Evolutionary conservation across 305 asterid species (phyloP).

Genomic region (Solanum hybrid): DNA sequence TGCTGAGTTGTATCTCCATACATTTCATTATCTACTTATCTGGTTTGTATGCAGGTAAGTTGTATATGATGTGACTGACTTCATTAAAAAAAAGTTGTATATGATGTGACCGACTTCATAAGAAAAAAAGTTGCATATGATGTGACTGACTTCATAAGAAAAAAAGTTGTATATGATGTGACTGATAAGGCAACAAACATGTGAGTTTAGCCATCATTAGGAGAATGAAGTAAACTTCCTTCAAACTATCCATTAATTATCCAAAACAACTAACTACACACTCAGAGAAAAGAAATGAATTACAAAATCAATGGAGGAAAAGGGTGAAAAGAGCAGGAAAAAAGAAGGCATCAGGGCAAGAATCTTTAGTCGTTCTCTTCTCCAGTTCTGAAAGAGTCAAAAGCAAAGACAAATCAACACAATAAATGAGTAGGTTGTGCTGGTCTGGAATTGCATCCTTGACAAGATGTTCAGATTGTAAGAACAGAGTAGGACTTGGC

Average conservation of each 20-base stretch:
- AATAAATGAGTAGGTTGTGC: not conserved
- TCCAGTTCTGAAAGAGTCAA: not conserved
- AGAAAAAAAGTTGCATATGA: not conserved
- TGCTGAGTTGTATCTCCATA: not conserved
- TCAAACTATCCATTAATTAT: too few relatives aligned
- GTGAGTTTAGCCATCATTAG: too few relatives aligned
- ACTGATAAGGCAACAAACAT: not conserved
- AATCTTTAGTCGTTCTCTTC: not conserved
- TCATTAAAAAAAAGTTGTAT: not conserved
- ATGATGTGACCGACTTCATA: not conserved
- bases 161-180: not conserved
- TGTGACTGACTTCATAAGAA: not conserved
- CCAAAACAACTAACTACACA: too few relatives aligned
- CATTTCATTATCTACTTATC: not conserved
- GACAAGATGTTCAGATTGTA: not conserved
- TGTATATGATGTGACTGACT: not conserved
- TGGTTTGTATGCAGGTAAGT: not conserved
- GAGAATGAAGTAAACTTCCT: too few relatives aligned
- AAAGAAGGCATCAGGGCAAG: not conserved
- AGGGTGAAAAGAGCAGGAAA: not conserved
- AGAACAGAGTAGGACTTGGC: not conserved
- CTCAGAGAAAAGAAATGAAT: not conserved
- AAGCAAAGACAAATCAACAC: not conserved
- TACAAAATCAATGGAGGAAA: not conserved
- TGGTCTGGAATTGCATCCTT: not conserved